Evolutionary conservation across 352 stramenopile genomes (phyloP).

Genomic region (Vaucheria bursata): DNA sequence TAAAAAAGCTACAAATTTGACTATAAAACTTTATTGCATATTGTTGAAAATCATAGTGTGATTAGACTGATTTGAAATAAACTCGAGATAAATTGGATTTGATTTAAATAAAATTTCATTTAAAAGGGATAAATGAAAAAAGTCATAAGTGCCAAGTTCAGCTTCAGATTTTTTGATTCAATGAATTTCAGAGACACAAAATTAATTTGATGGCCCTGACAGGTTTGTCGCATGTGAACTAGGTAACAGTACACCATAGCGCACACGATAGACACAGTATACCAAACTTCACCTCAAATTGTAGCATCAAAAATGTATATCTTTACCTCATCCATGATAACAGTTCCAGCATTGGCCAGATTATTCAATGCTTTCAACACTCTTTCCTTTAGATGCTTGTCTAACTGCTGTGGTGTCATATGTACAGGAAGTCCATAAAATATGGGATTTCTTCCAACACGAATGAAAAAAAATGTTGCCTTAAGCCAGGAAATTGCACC

Average conservation of each 20-base stretch:
- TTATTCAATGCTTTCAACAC: not conserved
- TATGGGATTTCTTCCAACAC: constrained; percentile 14
- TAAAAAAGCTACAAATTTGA: not conserved
- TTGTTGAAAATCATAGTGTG: too few relatives aligned
- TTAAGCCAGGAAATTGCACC: constrained; percentile 36
- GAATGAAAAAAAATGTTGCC: constrained; percentile 42
- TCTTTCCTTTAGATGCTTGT: constrained; percentile 24
- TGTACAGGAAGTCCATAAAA: constrained; percentile 20
- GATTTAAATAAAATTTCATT: too few relatives aligned
- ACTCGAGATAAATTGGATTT: too few relatives aligned
- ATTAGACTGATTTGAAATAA: too few relatives aligned
- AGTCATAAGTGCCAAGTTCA: too few relatives aligned
- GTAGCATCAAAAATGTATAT: too few relatives aligned
- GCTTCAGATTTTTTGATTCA: too few relatives aligned
- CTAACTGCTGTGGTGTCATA: constrained; percentile 7
- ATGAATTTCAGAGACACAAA: not conserved
- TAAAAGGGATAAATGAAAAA: too few relatives aligned
- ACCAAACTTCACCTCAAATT: too few relatives aligned
- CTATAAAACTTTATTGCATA: not conserved
- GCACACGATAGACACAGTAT: too few relatives aligned
- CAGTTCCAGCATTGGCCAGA: constrained; percentile 5
- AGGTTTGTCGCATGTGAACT: not conserved
- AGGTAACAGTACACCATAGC: not conserved
- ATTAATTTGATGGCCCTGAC: too few relatives aligned
- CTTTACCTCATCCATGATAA: constrained; percentile 26